A percentile compares a stretch with the other conserved stretches of the same genome.
These are phyloP conservation scores for Soucietia sequanensis DNA, from an alignment of 805 yeast species.

Conservation along the genomic window DNA sequence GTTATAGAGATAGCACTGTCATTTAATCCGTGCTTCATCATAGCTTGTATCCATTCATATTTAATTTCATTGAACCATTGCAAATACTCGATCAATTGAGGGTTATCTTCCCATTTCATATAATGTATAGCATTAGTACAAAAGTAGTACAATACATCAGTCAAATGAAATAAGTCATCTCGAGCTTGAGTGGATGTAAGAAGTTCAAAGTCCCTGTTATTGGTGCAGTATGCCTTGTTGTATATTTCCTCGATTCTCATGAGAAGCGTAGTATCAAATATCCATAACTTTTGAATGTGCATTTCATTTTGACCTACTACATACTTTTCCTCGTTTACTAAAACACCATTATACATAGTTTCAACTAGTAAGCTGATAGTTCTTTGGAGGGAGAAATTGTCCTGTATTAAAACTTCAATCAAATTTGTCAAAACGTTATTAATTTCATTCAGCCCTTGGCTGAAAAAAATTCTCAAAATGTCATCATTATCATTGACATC, in stretches of 20 bases:
- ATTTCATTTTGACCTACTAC: conserved; percentile 25
- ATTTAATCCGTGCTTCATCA: conserved; percentile 50
- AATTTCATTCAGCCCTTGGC: conserved; percentile 19
- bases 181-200: conserved; percentile 15
- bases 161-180: conserved; percentile 20
- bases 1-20: conserved; percentile 60
- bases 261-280: conserved; percentile 41
- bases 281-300: conserved; percentile 44
- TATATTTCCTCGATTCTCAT: conserved; percentile 41
- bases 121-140: conserved; percentile 33
- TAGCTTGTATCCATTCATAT: conserved; percentile 55
- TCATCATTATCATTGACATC: conserved; percentile 13
- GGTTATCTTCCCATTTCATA: conserved; percentile 23
- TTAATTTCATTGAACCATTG: conserved; percentile 33
- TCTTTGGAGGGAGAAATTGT: conserved; percentile 13
- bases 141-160: conserved; percentile 34
- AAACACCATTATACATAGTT: conserved; percentile 31
- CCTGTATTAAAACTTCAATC: conserved; percentile 16
- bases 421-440: conserved; percentile 28
- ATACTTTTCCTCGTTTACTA: conserved; percentile 40
- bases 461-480: conserved; percentile 25
- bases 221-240: conserved; percentile 19
- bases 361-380: conserved; percentile 22
- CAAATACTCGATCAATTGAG: conserved; percentile 25
- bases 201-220: conserved; percentile 5